Evolutionary conservation across 768 basidiomycete genomes (phyloP).

Genomic region (Tulasnella sp.): DNA sequence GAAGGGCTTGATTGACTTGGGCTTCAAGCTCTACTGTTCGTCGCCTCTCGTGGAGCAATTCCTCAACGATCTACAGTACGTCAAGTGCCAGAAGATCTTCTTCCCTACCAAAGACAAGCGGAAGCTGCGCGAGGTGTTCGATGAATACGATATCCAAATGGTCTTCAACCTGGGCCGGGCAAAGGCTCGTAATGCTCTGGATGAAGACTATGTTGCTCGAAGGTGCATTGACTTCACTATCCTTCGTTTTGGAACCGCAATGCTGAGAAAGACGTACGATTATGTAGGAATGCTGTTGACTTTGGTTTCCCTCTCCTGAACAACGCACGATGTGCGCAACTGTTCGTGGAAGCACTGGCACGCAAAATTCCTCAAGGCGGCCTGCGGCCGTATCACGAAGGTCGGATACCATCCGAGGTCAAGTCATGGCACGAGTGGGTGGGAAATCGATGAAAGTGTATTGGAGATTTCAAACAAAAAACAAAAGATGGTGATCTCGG

Average conservation of each 20-base stretch:
- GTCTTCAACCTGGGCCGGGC: constrained; percentile 86
- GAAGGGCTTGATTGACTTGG: constrained; percentile 66
- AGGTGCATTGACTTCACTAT: constrained; percentile 37
- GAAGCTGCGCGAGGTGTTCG: constrained; percentile 84
- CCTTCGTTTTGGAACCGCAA: too few species aligned
- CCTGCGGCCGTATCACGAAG: constrained; percentile 69
- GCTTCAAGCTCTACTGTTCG: constrained; percentile 93
- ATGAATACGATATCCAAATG: constrained; percentile 86
- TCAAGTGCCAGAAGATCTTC: constrained; percentile 77
- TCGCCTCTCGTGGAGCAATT: constrained; percentile 67
- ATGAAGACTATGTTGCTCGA: constrained; percentile 95
- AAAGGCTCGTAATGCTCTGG: constrained; percentile 62
- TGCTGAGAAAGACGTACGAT: not conserved
- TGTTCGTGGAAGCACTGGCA: constrained; percentile 83
- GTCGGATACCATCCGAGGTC: constrained; percentile 82
- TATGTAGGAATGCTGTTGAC: constrained; percentile 77
- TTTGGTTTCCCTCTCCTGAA: constrained; percentile 89
- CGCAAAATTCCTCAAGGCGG: constrained; percentile 76
- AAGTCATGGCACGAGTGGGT: constrained; percentile 87
- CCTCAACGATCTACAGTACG: constrained; percentile 66
- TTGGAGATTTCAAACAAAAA: not conserved
- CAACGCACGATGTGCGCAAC: constrained; percentile 74
- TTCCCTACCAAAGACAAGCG: constrained; percentile 97
- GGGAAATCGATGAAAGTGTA: constrained; percentile 38
- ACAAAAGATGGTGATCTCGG: not conserved